These are phyloP conservation scores for Calonectria multiphialidica DNA, from an alignment of 2,329 filamentous ascomycete genomes.

Conservation along the genomic window DNA sequence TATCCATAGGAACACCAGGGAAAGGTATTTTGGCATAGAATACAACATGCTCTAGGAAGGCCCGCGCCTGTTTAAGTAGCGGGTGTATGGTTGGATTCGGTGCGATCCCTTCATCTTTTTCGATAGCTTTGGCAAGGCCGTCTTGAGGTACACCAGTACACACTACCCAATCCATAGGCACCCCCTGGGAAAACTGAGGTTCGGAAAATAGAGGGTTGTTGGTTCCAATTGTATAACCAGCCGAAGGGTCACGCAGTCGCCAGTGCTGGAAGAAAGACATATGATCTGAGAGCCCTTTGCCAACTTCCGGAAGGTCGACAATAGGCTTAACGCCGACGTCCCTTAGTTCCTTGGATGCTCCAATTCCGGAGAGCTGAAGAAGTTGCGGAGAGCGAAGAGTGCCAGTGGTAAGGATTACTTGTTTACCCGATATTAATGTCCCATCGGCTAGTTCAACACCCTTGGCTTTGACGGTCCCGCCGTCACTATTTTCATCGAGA, in stretches of 20 bases:
- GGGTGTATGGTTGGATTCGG: slow-evolving; percentile 45
- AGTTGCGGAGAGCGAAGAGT: slow-evolving; percentile 60
- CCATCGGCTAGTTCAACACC: slow-evolving; percentile 46
- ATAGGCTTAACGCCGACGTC: slow-evolving; percentile 52
- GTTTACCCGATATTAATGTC: slow-evolving; percentile 31
- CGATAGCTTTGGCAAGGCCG: slow-evolving; percentile 46
- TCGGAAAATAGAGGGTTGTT: slow-evolving; percentile 49
- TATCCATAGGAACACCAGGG: slow-evolving; percentile 34
- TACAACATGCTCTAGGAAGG: slow-evolving; percentile 38
- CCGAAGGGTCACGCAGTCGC: slow-evolving; percentile 49
- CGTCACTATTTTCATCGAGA: slow-evolving; percentile 3
- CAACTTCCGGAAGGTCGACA: slow-evolving; percentile 61
- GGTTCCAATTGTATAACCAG: slow-evolving; percentile 49
- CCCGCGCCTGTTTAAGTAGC: slow-evolving; percentile 45
- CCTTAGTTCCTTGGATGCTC: slow-evolving; percentile 52
- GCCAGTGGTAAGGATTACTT: slow-evolving; percentile 62
- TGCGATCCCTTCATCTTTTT: slow-evolving; percentile 48
- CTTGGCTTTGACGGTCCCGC: slow-evolving; percentile 26
- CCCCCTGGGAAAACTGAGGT: slow-evolving; percentile 51
- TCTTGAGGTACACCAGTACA: slow-evolving; percentile 42
- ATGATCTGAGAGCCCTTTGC: slow-evolving; percentile 54
- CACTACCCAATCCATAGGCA: slow-evolving; percentile 52
- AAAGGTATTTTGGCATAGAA: slow-evolving; percentile 40
- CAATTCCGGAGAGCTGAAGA: slow-evolving; percentile 62
- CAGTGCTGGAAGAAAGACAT: slow-evolving; percentile 42